Base-by-base conservation (phyloP, 768 basidiomycete genomes). In the Rhodotorula taiwanensis region DNA sequence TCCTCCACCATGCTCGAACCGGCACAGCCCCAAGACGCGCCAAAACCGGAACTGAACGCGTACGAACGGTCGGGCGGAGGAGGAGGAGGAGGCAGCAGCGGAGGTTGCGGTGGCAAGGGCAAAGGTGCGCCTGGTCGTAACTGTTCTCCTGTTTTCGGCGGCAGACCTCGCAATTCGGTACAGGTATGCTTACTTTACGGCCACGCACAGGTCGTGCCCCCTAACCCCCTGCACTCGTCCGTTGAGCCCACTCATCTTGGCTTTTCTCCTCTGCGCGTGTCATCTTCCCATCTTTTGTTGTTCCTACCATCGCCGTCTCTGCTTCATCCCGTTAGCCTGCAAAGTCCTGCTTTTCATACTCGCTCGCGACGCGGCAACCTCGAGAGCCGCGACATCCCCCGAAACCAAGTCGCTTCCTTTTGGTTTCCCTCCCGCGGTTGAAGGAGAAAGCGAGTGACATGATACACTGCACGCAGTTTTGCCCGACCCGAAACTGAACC, bases 21-120 rank as follows among this genome's bases (percentile, higher is more conserved):
- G 10, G n/a, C n/a, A n/a, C 36, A 9, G 9, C 36, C 36, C 36
- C 10, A 39, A 39, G 36, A 39, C 36, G 36, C 36, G 18, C 58
- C 27, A 16, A 33, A 21, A 36, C 56, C 62, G 8, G 36, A 47
- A 13, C 62, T 56, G 39, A 64, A 64, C 30, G 62, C 62, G 30
- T 64, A 64, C 52, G 62, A 64, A 25, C 44, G 56, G 14, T 16
- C 44, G 10, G 33, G 43, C 9, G 36, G 25, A 0, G 43, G 27
- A 8, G 49, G n/a, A n/a, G n/a, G n/a, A n/a, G n/a, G n/a, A n/a
- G n/a, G n/a, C n/a, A n/a, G n/a, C n/a, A n/a, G n/a, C n/a, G n/a
- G n/a, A n/a, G n/a, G 41, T 8, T 43, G 55, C 31, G 55, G 47
- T 4, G 56, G 56, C 10, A 64, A 64, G 52, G 62, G 62, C 16